Conservation (phyloP, 805 yeast species). For the Hermanozyma aechmeae region DNA sequence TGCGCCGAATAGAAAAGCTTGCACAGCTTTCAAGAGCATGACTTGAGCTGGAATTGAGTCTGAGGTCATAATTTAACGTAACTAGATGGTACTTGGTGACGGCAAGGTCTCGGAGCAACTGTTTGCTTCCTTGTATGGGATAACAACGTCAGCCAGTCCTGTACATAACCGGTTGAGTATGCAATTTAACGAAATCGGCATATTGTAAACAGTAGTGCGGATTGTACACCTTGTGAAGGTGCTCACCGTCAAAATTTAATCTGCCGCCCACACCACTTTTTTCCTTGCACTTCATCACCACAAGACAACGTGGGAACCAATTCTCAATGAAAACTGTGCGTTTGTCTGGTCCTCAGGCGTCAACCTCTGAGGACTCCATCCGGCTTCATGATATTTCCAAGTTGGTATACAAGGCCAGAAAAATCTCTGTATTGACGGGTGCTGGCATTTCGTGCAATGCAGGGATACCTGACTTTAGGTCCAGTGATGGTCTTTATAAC, state of each 20-base stretch:
- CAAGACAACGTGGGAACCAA: neutral
- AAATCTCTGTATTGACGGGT: constrained; percentile 71
- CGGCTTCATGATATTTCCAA: constrained; percentile 31
- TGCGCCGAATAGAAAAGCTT: too few relatives aligned
- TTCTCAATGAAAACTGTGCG: constrained; percentile 21
- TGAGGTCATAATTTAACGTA: too few relatives aligned
- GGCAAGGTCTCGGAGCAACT: too few relatives aligned
- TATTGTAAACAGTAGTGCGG: constrained; percentile 11
- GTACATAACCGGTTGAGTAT: neutral
- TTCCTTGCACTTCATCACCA: neutral
- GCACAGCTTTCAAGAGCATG: too few relatives aligned
- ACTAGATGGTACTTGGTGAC: too few relatives aligned
- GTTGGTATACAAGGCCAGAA: constrained; percentile 42
- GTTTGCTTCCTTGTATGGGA: too few relatives aligned
- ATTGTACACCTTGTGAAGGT: too few relatives aligned
- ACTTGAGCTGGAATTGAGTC: too few relatives aligned
- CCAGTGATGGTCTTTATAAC: constrained; percentile 74
- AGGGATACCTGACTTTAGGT: constrained; percentile 93
- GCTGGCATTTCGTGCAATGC: constrained; percentile 97
- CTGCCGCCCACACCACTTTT: constrained; percentile 1
- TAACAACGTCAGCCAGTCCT: neutral
- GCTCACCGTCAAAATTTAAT: too few relatives aligned
- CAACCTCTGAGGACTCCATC: constrained; percentile 22
- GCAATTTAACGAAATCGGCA: constrained; percentile 9
- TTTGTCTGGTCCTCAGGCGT: constrained; percentile 8